These are phyloP conservation scores for Juncus inflexus DNA, from an alignment of 176 grass and related monocot species.

Conservation along the genomic window DNA sequence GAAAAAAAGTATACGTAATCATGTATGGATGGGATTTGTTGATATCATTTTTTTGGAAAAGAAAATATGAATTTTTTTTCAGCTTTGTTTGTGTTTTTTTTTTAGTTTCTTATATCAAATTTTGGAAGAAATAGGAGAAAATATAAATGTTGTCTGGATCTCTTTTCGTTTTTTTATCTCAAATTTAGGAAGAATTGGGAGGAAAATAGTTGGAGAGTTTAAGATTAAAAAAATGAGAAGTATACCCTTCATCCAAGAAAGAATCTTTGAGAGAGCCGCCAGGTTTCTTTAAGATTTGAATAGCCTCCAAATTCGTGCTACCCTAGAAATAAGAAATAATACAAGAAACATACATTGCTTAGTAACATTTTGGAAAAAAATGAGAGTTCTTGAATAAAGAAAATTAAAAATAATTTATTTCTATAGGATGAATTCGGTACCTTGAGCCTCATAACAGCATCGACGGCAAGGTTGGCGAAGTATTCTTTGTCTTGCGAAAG, in stretches of 20 bases:
- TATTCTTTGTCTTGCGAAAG: slow-evolving; percentile 97
- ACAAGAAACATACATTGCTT: slow-evolving; percentile 4
- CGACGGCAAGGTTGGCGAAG: slow-evolving; percentile 92
- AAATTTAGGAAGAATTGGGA: too few relatives aligned
- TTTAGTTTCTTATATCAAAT: too few relatives aligned
- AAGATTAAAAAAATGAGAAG: slow-evolving; percentile 5
- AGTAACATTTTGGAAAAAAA: not conserved
- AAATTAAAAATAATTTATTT: slow-evolving; percentile 9
- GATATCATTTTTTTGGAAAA: not conserved
- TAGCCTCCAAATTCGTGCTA: slow-evolving; percentile 87
- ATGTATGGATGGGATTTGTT: too few relatives aligned
- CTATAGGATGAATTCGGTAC: slow-evolving; percentile 27
- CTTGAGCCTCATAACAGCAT: slow-evolving; percentile 98
- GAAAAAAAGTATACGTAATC: not conserved
- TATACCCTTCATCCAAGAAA: slow-evolving; percentile 97
- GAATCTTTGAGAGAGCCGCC: slow-evolving; percentile 98
- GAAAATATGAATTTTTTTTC: not conserved
- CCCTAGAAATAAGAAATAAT: slow-evolving; percentile 45
- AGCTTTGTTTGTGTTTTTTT: not conserved
- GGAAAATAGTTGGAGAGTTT: not conserved
- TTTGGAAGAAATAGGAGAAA: too few relatives aligned
- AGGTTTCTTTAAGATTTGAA: slow-evolving; percentile 98
- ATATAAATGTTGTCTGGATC: too few relatives aligned
- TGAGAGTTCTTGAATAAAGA: too few relatives aligned
- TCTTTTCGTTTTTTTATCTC: too few relatives aligned